These are phyloP conservation scores for Crithidia sp. DNA, from an alignment of 208 protist species.

Conservation along the genomic window DNA sequence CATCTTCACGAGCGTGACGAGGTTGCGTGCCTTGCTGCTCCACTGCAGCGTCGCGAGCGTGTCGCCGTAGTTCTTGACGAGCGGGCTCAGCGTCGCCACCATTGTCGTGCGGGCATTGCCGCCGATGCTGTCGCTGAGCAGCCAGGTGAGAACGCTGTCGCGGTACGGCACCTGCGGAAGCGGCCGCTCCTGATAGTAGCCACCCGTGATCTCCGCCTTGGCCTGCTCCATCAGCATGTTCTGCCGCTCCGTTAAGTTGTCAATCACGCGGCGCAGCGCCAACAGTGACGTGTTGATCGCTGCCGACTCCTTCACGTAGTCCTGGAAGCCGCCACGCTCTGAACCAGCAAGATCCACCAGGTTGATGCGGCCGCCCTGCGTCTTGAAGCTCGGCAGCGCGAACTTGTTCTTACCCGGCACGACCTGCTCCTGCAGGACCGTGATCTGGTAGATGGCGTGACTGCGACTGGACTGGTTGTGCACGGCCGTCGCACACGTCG, in stretches of 20 bases:
- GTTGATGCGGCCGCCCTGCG: slow-evolving; percentile 83
- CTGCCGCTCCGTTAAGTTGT: slow-evolving; percentile 88
- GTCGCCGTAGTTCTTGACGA: slow-evolving; percentile 90
- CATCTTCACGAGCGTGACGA: slow-evolving; percentile 89
- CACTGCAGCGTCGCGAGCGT: slow-evolving; percentile 91
- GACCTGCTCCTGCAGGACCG: slow-evolving; percentile 77
- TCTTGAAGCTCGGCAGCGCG: slow-evolving; percentile 60
- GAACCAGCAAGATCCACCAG: slow-evolving; percentile 92
- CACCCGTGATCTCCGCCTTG: slow-evolving; percentile 72
- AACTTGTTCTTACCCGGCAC: slow-evolving; percentile 76
- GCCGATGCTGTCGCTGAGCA: slow-evolving; percentile 92
- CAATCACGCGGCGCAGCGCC: slow-evolving; percentile 85
- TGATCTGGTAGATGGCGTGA: slow-evolving; percentile 92
- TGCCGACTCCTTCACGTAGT: slow-evolving; percentile 91
- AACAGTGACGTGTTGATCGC: slow-evolving; percentile 93
- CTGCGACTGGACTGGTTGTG: slow-evolving; percentile 91
- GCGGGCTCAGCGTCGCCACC: slow-evolving; percentile 89
- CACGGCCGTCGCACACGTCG: slow-evolving; percentile 91
- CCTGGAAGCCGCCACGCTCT: slow-evolving; percentile 90
- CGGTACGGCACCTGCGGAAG: slow-evolving; percentile 92
- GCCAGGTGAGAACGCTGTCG: slow-evolving; percentile 89
- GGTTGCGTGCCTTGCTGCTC: slow-evolving; percentile 89
- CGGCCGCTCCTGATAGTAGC: slow-evolving; percentile 55
- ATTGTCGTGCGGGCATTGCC: slow-evolving; percentile 93
- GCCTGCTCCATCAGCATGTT: slow-evolving; percentile 91